Evolutionary conservation across 306 rosid species (phyloP), one percentile per base, ranked within the genome.

Genomic region (Herpetospermum pedunculosum): DNA sequence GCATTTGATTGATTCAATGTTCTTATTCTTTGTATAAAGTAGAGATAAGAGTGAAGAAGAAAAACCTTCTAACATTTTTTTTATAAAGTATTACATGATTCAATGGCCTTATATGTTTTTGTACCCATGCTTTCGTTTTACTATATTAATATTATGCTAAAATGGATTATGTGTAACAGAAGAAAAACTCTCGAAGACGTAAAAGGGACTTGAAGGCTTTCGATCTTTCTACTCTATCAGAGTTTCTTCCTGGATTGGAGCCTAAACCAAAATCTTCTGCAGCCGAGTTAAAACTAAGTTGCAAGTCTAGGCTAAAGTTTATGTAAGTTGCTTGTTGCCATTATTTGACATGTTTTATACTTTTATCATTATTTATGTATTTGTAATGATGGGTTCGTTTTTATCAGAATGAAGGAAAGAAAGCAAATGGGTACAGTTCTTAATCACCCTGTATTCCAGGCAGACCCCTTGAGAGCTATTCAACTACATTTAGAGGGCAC

Each of bases 181-280:
- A 81, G 74, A 87, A 79, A 81, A 37, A 37, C 1, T 85, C 69
- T 23, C 77, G 87, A 67, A 86, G 95, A 43, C 85, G 90, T 8
- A 87, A 85, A 81, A 89, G 81, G 82, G 81, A 89, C 77, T 79
- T 88, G 85, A 89, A 89, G 72, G 91, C 88, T 19, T 89, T 89
- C 76, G 82, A 88, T 81, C 92, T 93, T 55, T 80, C 91, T 30
- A 21, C 90, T 47, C 87, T 93, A 71, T 25, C 83, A 6, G 97
- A 89, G 28, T 75, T 76, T 76, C 91, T 94, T 81, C 92, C 96
- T 8, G 85, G 87, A 70, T 55, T 86, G 75, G 83, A 83, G 78
- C 70, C 79, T 10, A 63, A 32, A 53, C 77, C 73, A 73, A 77
- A 80, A 49, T 18, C 75, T 71, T 46, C 28, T 4, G 72, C 57